Evolutionary conservation across 164 flowering plant genomes (phyloP).

Genomic region (Tinospora cordifolia): DNA sequence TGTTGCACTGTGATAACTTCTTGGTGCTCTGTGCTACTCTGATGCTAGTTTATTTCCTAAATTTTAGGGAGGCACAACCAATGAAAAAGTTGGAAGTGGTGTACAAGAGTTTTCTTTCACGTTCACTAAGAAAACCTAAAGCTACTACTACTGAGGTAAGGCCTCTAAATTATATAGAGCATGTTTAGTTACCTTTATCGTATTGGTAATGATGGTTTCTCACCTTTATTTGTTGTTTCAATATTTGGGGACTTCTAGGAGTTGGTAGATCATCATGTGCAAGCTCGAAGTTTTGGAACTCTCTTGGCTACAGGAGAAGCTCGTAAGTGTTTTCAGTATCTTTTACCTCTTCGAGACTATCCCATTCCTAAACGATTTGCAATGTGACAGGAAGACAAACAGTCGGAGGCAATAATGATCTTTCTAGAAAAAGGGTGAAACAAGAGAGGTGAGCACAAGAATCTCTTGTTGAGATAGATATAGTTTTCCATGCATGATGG

Average conservation of each 20-base stretch:
- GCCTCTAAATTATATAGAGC: constrained; percentile 3
- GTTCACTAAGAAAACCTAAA: constrained; percentile 50
- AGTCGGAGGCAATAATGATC: constrained; percentile 27
- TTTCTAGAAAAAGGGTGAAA: constrained; percentile 41
- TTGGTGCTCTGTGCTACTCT: neutral
- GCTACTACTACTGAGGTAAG: constrained; percentile 39
- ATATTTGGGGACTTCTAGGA: constrained; percentile 36
- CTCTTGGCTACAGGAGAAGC: constrained; percentile 43
- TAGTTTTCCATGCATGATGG: neutral
- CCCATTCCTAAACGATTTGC: constrained; percentile 4
- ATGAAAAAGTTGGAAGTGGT: constrained; percentile 54
- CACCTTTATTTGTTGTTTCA: neutral
- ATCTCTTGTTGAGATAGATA: neutral
- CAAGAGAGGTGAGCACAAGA: constrained; percentile 39
- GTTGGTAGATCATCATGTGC: constrained; percentile 31
- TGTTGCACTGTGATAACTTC: neutral
- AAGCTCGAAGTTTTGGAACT: constrained; percentile 79
- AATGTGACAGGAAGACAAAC: constrained; percentile 40
- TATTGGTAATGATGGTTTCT: neutral
- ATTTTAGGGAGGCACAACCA: constrained; percentile 69
- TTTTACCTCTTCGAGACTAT: neutral
- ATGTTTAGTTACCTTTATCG: neutral
- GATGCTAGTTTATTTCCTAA: constrained; percentile 4
- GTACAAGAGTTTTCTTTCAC: constrained; percentile 59
- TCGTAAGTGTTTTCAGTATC: constrained; percentile 31